Conservation (phyloP, 352 stramenopile species). For the Globisporangium parvum region DNA sequence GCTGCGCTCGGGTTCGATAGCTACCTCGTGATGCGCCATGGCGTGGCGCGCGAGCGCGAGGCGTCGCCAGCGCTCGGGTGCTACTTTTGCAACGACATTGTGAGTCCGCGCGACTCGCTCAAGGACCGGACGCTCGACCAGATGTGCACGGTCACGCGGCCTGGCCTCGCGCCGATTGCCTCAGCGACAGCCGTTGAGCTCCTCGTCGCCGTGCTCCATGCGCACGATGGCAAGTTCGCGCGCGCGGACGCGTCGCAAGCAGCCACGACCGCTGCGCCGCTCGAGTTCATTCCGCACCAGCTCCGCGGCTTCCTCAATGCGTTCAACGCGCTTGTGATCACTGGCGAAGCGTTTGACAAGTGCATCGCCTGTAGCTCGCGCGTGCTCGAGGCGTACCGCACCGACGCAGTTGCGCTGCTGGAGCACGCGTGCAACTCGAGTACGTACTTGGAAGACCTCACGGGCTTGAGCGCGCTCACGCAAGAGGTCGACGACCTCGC, state of each 20-base stretch:
- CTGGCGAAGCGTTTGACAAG: constrained; percentile 89
- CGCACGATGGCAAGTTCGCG: constrained; percentile 71
- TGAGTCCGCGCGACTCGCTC: constrained; percentile 95
- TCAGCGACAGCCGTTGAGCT: constrained; percentile 95
- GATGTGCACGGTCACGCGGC: constrained; percentile 99
- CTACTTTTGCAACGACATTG: constrained; percentile 99
- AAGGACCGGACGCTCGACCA: constrained; percentile 98
- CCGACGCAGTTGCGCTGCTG: constrained; percentile 38
- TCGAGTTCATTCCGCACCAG: constrained; percentile 92
- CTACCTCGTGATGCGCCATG: constrained; percentile 98
- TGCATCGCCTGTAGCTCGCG: constrained; percentile 94
- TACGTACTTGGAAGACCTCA: constrained; percentile 76
- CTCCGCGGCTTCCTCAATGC: constrained; percentile 93
- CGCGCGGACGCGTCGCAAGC: constrained; percentile 43
- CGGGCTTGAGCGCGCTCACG: constrained; percentile 55
- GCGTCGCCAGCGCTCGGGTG: constrained; percentile 77
- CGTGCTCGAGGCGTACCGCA: constrained; percentile 86
- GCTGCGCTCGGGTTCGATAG: constrained; percentile 91
- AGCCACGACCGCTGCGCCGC: constrained; percentile 38
- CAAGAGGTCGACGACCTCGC: constrained; percentile 49
- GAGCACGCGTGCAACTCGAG: constrained; percentile 63
- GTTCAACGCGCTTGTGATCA: constrained; percentile 80
- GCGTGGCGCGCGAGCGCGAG: constrained; percentile 26
- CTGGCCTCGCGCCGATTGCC: constrained; percentile 92
- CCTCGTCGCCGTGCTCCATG: constrained; percentile 94